Evolutionary conservation across 2,329 filamentous ascomycete genomes (phyloP), one percentile per base, ranked within the genome.

Genomic region (Drechslera avenae): DNA sequence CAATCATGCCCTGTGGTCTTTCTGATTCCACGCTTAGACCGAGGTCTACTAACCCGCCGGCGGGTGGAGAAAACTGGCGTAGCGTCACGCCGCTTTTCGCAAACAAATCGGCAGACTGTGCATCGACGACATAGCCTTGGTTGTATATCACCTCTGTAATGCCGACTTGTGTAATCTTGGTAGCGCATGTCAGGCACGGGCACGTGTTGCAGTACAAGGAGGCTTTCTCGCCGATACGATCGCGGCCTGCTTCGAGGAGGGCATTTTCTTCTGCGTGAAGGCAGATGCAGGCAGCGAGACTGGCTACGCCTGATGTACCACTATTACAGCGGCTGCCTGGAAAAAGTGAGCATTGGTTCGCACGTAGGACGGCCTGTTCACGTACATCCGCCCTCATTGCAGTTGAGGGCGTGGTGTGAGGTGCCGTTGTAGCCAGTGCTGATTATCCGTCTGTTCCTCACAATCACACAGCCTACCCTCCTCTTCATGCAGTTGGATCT

Each of bases 191-290:
- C 73, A 99, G 79, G 72, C 94, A 99, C 3, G 94, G 94, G 74
- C 94, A 99, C 0, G 92, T 97, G 71, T 97, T 90, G 75, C 92
- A 97, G 76, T 97, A 99, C 19, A 99, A 78, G 41, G 91, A 89
- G 31, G 89, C 85, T 4, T 87, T 89, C 47, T 90, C 88, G 16
- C 90, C 81, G 61, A 99, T 91, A 50, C 94, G 82, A 74, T 97
- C 94, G 63, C 94, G 81, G 0, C 94, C 94, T 16, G 94, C 94
- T 78, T 99, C 94, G 8, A 99, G 81, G 50, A 99, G 81, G 1
- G 94, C 94, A 72, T 99, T 99, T 76, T 99, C 94, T 78, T 99
- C 94, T 1, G 94, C 94, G 73, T 99, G 94, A n/a, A 99, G 84
- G 73, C 94, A 99, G 41, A 97, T 81, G 68, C 94, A 99, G 5